Conservation (phyloP, 257 asterid species). For the Craterostigma plantagineum region DNA sequence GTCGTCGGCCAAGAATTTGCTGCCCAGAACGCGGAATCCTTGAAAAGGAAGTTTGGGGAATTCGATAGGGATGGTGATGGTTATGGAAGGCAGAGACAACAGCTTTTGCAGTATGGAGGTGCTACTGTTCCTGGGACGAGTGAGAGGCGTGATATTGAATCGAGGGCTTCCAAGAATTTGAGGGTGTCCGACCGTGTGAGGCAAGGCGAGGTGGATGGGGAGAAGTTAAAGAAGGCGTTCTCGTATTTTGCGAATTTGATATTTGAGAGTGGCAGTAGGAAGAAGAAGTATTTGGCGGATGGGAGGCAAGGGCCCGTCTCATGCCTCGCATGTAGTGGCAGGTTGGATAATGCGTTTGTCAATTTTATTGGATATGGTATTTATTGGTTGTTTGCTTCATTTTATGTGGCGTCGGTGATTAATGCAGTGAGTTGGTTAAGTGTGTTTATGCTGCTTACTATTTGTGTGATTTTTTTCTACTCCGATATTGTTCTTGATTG, state of each 20-base stretch:
- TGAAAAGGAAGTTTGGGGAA: constrained; percentile 67
- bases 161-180: constrained; percentile 37
- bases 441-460: no score
- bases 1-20: constrained; percentile 25
- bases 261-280: constrained; percentile 41
- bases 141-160: constrained; percentile 32
- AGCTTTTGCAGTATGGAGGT: constrained; percentile 76
- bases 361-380: no score
- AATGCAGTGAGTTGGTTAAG: no score
- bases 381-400: no score
- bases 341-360: no score
- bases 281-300: constrained; percentile 46
- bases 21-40: constrained; percentile 28
- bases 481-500: no score
- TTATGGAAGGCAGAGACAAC: constrained; percentile 77
- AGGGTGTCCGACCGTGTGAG: constrained; percentile 29
- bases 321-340: constrained; percentile 60
- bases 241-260: constrained; percentile 48
- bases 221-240: constrained; percentile 40
- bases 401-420: no score
- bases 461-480: no score
- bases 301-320: constrained; percentile 61
- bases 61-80: constrained; percentile 58
- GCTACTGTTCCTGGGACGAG: constrained; percentile 37
- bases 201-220: constrained; percentile 51